Evolutionary conservation across 257 asterid species (phyloP).

Genomic region (Penstemon eatonii): DNA sequence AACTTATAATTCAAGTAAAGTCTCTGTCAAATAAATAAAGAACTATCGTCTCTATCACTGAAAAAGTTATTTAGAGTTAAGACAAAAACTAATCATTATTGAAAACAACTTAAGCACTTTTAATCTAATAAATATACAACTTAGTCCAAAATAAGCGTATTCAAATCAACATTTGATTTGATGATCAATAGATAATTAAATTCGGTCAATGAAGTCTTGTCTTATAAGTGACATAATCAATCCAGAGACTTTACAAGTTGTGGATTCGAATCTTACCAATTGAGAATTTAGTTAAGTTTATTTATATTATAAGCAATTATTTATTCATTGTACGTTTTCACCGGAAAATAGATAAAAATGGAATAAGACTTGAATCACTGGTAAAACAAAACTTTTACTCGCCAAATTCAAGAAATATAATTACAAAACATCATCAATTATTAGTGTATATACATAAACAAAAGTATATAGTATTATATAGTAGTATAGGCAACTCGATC

Average conservation of each 20-base stretch:
- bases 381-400: background rate
- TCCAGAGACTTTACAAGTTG: no score
- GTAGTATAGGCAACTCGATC: background rate
- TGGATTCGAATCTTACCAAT: no score
- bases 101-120: background rate
- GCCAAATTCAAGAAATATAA: background rate
- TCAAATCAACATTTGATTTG: background rate
- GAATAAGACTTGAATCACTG: background rate
- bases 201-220: no score
- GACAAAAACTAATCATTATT: background rate
- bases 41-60: conserved; percentile 30
- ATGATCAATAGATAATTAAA: background rate
- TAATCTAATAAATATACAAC: background rate
- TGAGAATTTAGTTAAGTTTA: no score
- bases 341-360: no score
- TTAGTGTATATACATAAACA: background rate
- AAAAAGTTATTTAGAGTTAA: conserved; percentile 6
- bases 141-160: background rate
- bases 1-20: no score
- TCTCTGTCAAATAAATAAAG: background rate
- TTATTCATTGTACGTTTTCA: background rate
- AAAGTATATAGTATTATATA: background rate
- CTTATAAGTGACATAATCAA: no score
- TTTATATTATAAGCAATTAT: no score
- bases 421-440: conserved; percentile 3